These are phyloP conservation scores for Medicago arabica DNA, from an alignment of 306 rosid genomes.

Conservation along the genomic window DNA sequence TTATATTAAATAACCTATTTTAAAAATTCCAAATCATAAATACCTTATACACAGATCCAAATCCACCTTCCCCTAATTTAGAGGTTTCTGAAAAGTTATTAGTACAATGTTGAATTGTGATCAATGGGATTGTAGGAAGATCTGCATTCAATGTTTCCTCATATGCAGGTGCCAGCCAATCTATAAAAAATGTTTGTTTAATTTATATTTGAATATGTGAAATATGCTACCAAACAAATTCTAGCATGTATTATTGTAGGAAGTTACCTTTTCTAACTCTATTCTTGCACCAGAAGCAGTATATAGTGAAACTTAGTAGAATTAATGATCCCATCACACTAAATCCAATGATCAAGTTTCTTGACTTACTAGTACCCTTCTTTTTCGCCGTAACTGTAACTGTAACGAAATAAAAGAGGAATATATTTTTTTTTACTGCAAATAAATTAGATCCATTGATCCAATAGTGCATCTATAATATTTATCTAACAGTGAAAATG, in stretches of 20 bases:
- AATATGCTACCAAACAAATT: not conserved
- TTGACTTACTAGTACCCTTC: constrained; percentile 22
- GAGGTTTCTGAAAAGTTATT: constrained; percentile 50
- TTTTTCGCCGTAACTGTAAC: not conserved
- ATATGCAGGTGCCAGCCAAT: not conserved
- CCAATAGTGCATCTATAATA: not conserved
- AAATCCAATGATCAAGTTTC: constrained; percentile 30
- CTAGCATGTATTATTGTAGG: not conserved
- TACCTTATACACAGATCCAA: constrained; percentile 54
- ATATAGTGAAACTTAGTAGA: constrained; percentile 30
- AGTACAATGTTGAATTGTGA: constrained; percentile 37
- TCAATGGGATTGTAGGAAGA: constrained; percentile 43
- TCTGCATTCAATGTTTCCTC: constrained; percentile 30
- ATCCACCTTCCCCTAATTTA: constrained; percentile 71
- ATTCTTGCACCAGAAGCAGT: constrained; percentile 1
- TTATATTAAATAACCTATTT: not conserved
- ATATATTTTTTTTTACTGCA: not conserved
- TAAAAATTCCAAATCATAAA: not conserved
- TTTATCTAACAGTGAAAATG: not conserved
- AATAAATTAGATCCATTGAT: no score
- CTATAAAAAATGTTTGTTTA: not conserved
- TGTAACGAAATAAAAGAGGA: not conserved
- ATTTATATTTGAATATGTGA: not conserved
- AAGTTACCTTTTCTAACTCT: constrained; percentile 1
- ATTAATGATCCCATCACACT: constrained; percentile 34